These are phyloP conservation scores for Paraphoma sp. DNA, from an alignment of 2,329 filamentous ascomycete genomes.

Conservation along the genomic window DNA sequence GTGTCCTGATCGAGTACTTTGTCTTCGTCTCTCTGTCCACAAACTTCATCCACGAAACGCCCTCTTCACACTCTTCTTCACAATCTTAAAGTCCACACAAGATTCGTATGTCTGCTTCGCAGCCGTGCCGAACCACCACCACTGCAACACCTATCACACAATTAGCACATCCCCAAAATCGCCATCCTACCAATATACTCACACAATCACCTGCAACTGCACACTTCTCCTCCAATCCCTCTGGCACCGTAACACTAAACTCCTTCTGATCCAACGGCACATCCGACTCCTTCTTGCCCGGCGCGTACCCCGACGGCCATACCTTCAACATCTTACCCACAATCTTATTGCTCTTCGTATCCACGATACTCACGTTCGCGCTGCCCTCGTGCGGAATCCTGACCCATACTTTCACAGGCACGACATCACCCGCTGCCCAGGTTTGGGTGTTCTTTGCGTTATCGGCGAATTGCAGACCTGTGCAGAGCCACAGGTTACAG, in stretches of 20 bases:
- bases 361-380: slow-evolving; percentile 66
- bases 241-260: slow-evolving; percentile 62
- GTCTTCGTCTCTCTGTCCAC: not conserved
- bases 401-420: slow-evolving; percentile 55
- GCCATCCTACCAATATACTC: slow-evolving; percentile 15
- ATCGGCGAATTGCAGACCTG: slow-evolving; percentile 64
- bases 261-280: slow-evolving; percentile 53
- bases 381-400: slow-evolving; percentile 61
- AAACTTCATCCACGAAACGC: slow-evolving; percentile 14
- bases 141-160: slow-evolving; percentile 57
- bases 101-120: slow-evolving; percentile 67
- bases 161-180: not conserved
- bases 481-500: slow-evolving; percentile 63
- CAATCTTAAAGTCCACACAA: slow-evolving; percentile 64
- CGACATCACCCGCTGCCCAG: slow-evolving; percentile 52
- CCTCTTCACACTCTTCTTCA: slow-evolving; percentile 5
- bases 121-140: slow-evolving; percentile 65
- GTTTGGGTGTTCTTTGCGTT: slow-evolving; percentile 61
- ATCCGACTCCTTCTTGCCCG: slow-evolving; percentile 23
- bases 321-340: slow-evolving; percentile 51
- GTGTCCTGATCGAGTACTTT: too few relatives aligned
- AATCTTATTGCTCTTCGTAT: slow-evolving; percentile 60
- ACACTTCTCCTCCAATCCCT: slow-evolving; percentile 53
- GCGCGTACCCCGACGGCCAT: slow-evolving; percentile 40
- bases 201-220: slow-evolving; percentile 54